phyloP scores from a whole-genome alignment of 768 basidiomycete genomes.

The Auricularia sp. region DNA sequence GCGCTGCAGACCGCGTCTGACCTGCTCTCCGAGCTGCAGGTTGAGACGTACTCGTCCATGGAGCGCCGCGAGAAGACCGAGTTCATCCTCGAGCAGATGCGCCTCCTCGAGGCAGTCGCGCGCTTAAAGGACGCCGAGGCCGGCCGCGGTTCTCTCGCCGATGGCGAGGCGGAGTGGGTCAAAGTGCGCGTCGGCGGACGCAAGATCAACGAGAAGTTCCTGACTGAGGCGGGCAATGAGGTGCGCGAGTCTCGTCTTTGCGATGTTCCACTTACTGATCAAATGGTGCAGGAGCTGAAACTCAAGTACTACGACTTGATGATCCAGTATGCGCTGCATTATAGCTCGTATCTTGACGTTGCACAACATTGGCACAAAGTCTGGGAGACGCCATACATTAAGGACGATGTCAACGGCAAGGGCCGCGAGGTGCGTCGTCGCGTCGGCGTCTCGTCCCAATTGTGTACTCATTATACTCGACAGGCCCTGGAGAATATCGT shows the following conservation, averaged over 20 bases:
- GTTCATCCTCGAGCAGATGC: constrained; percentile 97
- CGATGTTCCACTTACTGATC: constrained; percentile 1
- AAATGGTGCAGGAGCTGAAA: constrained; percentile 70
- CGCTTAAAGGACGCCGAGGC: constrained; percentile 62
- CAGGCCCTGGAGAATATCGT: constrained; percentile 92
- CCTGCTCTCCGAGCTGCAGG: constrained; percentile 86
- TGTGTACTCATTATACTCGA: constrained; percentile 4
- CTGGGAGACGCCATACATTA: constrained; percentile 94
- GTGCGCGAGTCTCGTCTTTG: constrained; percentile 31
- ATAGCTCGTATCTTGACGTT: constrained; percentile 80
- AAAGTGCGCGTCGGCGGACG: constrained; percentile 85
- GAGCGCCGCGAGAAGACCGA: constrained; percentile 96
- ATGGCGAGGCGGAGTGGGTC: constrained; percentile 85
- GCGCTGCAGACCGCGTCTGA: constrained; percentile 82
- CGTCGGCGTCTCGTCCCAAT: background rate
- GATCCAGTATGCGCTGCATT: constrained; percentile 87
- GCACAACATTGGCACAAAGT: constrained; percentile 94
- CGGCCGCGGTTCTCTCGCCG: constrained; percentile 39
- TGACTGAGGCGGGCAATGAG: constrained; percentile 83
- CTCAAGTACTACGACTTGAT: constrained; percentile 93
- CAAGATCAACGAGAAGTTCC: constrained; percentile 88
- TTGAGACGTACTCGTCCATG: constrained; percentile 99
- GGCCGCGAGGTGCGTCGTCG: constrained; percentile 47
- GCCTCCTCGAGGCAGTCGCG: constrained; percentile 71
- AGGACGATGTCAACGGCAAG: constrained; percentile 61